Percentiles rank a stretch among this genome's conserved stretches.
phyloP scores from a whole-genome alignment of 345 rosid genomes.

The Eucalyptus fibrosa region DNA sequence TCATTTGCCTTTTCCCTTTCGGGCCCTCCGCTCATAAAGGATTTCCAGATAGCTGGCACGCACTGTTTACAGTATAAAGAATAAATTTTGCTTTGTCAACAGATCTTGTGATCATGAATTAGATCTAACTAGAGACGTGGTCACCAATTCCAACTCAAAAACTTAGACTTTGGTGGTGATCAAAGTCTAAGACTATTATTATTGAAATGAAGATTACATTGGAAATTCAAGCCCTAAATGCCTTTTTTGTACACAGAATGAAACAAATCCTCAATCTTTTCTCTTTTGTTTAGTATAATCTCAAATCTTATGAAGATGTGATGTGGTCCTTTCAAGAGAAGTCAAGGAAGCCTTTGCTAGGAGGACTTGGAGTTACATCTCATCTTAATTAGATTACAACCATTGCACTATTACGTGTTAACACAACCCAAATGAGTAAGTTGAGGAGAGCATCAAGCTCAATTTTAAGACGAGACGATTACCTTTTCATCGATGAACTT shows the following conservation, averaged over 20 bases:
- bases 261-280: background rate
- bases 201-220: background rate
- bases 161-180: background rate
- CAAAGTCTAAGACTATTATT: background rate
- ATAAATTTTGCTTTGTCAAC: background rate
- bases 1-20: background rate
- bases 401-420: background rate
- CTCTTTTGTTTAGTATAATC: background rate
- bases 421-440: too few species aligned
- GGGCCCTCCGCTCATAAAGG: background rate
- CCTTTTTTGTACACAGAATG: background rate
- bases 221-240: background rate
- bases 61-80: background rate
- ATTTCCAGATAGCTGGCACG: background rate
- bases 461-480: background rate
- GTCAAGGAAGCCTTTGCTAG: background rate
- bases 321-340: background rate
- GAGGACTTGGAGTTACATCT: background rate
- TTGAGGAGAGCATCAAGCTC: too few species aligned
- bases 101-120: background rate
- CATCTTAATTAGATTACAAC: background rate
- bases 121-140: background rate
- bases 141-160: background rate
- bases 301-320: background rate
- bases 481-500: conserved; percentile 5